Conservation (phyloP, 1,284 basidiomycete species). For the Omphalotus olearius region DNA sequence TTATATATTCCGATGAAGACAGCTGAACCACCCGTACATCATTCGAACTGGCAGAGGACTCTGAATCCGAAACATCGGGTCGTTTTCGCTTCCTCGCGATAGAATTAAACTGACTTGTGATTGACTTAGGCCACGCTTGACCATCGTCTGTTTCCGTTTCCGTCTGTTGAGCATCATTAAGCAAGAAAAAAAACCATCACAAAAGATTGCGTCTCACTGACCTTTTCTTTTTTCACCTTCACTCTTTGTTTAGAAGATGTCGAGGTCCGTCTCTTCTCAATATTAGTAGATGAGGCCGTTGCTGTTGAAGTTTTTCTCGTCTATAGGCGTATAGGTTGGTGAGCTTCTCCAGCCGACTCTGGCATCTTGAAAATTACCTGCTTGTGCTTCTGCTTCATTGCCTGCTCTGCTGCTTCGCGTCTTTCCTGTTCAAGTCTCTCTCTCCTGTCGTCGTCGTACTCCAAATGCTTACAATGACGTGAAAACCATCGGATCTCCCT, state of each 20-base stretch:
- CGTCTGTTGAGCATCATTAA: neutral
- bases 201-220: neutral
- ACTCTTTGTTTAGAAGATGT: neutral
- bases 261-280: neutral
- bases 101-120: no score
- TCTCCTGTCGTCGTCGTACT: neutral
- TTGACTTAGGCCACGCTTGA: neutral
- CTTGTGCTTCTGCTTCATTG: neutral
- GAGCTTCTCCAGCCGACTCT: neutral
- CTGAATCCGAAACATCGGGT: neutral
- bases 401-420: neutral
- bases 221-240: neutral
- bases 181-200: no score
- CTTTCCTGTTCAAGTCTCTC: neutral
- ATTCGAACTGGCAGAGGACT: neutral
- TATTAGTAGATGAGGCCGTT: neutral
- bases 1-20: neutral
- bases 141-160: neutral
- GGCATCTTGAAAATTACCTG: neutral
- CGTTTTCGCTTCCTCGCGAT: neutral
- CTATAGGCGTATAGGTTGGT: neutral
- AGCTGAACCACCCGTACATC: neutral
- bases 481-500: constrained; percentile 1
- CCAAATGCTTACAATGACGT: neutral
- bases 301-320: neutral